phyloP scores from a whole-genome alignment of 768 basidiomycete genomes.

The Tephrocybe sp. region DNA sequence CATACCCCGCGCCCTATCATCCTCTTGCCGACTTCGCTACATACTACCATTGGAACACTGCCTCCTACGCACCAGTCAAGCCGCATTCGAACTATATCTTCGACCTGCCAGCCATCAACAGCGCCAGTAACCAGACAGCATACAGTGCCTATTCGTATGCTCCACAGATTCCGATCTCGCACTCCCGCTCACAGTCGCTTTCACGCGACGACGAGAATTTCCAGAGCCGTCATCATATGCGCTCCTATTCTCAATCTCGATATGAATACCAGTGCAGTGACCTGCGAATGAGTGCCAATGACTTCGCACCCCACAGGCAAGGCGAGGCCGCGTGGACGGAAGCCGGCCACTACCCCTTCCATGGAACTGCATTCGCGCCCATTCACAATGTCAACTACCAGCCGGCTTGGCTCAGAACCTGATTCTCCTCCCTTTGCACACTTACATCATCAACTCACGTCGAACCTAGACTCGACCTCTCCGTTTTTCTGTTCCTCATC shows the following conservation, averaged over 20 bases:
- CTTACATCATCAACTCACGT: slow-evolving; percentile 11
- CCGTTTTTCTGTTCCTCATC: slow-evolving; percentile 21
- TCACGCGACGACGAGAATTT: slow-evolving; percentile 51
- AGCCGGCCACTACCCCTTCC: slow-evolving; percentile 37
- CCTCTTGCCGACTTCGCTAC: slow-evolving; percentile 32
- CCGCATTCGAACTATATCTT: slow-evolving; percentile 37
- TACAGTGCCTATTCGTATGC: slow-evolving; percentile 39
- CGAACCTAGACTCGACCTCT: slow-evolving; percentile 30
- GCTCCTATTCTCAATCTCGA: slow-evolving; percentile 58
- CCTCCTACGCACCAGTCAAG: slow-evolving; percentile 34
- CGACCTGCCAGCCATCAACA: slow-evolving; percentile 32
- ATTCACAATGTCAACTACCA: slow-evolving; percentile 43
- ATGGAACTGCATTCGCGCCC: slow-evolving; percentile 41
- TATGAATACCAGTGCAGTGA: slow-evolving; percentile 54
- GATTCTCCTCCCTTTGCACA: slow-evolving; percentile 25
- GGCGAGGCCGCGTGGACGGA: slow-evolving; percentile 43
- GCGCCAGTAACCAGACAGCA: slow-evolving; percentile 26
- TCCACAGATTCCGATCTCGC: slow-evolving; percentile 35
- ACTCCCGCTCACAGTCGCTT: slow-evolving; percentile 57
- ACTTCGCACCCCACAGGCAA: slow-evolving; percentile 35
- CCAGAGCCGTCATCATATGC: slow-evolving; percentile 46
- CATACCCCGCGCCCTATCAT: slow-evolving; percentile 35
- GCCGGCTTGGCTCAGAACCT: slow-evolving; percentile 49
- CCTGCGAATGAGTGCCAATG: slow-evolving; percentile 39
- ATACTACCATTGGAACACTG: slow-evolving; percentile 39